phyloP scores from a whole-genome alignment of 345 rosid genomes.

The Sapria himalayana region DNA sequence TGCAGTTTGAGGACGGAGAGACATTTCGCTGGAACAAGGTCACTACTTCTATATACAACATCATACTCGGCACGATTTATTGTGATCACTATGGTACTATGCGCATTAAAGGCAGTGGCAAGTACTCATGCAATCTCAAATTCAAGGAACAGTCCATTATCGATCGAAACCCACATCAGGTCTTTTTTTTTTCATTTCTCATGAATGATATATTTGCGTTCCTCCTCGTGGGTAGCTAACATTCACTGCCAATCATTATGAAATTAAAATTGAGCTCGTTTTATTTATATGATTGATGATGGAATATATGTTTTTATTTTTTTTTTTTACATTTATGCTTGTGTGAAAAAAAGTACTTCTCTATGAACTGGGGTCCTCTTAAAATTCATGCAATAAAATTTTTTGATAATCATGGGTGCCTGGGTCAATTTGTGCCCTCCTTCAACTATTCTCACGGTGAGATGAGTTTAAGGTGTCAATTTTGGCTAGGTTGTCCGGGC shows the following conservation, averaged over 20 bases:
- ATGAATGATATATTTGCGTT: background rate
- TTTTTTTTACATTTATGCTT: too few species aligned
- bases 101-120: constrained; percentile 14
- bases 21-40: constrained; percentile 15
- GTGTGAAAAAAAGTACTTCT: too few species aligned
- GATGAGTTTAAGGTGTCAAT: too few species aligned
- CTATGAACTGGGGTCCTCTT: too few species aligned
- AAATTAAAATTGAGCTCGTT: background rate
- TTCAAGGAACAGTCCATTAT: constrained; percentile 23
- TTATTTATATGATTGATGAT: too few species aligned
- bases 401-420: too few species aligned
- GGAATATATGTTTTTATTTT: too few species aligned
- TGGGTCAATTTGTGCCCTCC: too few species aligned
- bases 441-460: too few species aligned
- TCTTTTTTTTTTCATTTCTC: background rate
- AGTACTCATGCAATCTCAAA: constrained; percentile 13
- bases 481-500: too few species aligned
- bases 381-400: too few species aligned
- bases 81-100: constrained; percentile 18
- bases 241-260: background rate
- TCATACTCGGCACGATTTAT: constrained; percentile 15
- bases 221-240: too few species aligned
- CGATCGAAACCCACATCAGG: constrained; percentile 21
- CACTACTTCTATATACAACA: constrained; percentile 17
- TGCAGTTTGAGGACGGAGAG: constrained; percentile 20